Evolutionary conservation across 768 basidiomycete species (phyloP).

Genomic region (Cubamyces lactineus): DNA sequence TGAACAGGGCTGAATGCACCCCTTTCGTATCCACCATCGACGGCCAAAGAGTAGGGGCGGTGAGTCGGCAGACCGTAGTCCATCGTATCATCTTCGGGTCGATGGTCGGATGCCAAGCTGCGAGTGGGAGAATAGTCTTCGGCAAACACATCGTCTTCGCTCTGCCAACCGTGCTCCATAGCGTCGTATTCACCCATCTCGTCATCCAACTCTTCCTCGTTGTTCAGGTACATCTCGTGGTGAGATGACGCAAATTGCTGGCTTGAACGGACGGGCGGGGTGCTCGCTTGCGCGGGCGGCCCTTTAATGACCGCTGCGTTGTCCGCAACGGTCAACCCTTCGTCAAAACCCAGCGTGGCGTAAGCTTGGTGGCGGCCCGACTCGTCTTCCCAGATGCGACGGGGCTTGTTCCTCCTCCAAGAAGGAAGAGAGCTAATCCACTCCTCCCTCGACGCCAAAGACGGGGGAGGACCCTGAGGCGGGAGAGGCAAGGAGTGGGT

Average conservation of each 20-base stretch:
- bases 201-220: constrained; percentile 44
- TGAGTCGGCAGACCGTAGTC: constrained; percentile 7
- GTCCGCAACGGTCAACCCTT: constrained; percentile 76
- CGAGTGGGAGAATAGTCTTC: constrained; percentile 33
- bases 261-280: constrained; percentile 62
- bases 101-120: constrained; percentile 27
- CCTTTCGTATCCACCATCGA: constrained; percentile 29
- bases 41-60: constrained; percentile 12
- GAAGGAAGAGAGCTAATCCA: constrained; percentile 73
- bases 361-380: constrained; percentile 32
- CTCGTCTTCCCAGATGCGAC: constrained; percentile 68
- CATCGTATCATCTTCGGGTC: neutral
- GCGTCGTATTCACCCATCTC: constrained; percentile 48
- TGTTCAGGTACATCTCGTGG: constrained; percentile 21
- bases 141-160: constrained; percentile 45
- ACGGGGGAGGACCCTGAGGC: constrained; percentile 63
- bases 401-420: constrained; percentile 71
- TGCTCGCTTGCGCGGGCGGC: constrained; percentile 80
- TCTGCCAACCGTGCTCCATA: constrained; percentile 35
- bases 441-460: constrained; percentile 69
- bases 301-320: constrained; percentile 87
- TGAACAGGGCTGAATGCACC: constrained; percentile 64
- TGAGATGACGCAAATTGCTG: neutral
- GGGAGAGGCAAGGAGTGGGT: constrained; percentile 62
- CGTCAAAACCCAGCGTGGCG: constrained; percentile 61